Conservation (phyloP, 768 basidiomycete genomes). For the Collybia nuda region DNA sequence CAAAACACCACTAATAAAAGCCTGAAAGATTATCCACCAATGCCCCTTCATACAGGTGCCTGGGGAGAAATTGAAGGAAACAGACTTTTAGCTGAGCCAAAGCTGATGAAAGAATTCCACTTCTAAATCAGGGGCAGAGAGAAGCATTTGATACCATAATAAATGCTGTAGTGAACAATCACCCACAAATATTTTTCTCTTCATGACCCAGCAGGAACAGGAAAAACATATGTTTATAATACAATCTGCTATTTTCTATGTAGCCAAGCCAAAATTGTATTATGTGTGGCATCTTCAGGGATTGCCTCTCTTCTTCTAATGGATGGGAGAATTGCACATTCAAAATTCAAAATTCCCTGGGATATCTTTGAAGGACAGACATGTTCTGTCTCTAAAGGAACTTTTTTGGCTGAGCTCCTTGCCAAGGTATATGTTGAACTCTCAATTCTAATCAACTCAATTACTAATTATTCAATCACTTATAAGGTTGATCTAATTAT, state of each 20-base stretch:
- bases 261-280: constrained; percentile 27
- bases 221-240: constrained; percentile 47
- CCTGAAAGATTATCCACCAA: constrained; percentile 20
- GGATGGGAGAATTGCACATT: constrained; percentile 49
- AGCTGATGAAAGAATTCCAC: constrained; percentile 3
- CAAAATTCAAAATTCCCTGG: constrained; percentile 46
- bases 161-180: constrained; percentile 17
- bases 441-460: no score
- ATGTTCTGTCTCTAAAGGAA: constrained; percentile 29
- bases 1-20: constrained; percentile 33
- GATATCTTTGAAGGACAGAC: constrained; percentile 3
- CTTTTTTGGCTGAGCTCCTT: constrained; percentile 26
- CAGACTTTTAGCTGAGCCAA: constrained; percentile 20
- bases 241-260: constrained; percentile 25
- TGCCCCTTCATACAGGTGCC: constrained; percentile 26
- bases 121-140: constrained; percentile 31
- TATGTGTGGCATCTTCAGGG: constrained; percentile 51
- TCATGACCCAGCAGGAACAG: constrained; percentile 41
- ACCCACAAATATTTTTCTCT: constrained; percentile 34
- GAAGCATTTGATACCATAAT: constrained; percentile 27
- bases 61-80: constrained; percentile 26
- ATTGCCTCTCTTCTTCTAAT: constrained; percentile 44
- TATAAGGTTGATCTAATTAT: constrained; percentile 26
- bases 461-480: no score
- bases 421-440: not conserved